phyloP scores from a whole-genome alignment of 805 yeast species.

The Nakazawaea ernobii region DNA sequence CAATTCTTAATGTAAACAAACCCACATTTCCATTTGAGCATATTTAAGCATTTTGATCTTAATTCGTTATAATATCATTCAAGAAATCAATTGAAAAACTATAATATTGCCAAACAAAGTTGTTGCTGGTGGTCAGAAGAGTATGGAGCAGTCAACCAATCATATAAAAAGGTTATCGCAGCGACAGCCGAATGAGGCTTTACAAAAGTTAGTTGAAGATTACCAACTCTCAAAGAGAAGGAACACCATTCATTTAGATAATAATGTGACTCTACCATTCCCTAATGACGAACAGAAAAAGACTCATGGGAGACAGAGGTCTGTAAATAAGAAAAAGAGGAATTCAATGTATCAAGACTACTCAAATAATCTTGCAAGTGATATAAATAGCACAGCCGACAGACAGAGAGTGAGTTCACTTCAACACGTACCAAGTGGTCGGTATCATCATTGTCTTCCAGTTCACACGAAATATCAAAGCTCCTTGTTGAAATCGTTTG shows the following conservation, averaged over 20 bases:
- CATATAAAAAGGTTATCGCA: not conserved
- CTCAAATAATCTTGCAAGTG: not conserved
- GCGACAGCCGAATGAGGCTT: conserved; percentile 8
- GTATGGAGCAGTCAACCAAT: conserved; percentile 1
- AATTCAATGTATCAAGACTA: conserved; percentile 7
- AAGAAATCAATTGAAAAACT: no score
- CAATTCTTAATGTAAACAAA: no score
- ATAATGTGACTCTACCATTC: conserved; percentile 4
- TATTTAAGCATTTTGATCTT: no score
- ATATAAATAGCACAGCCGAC: not conserved
- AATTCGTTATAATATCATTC: no score
- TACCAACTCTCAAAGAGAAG: conserved; percentile 3
- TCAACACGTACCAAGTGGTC: not conserved
- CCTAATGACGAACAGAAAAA: conserved; percentile 5
- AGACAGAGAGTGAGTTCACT: not conserved
- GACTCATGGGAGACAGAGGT: conserved; percentile 4
- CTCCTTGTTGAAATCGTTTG: conserved; percentile 5
- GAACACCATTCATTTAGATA: conserved; percentile 3
- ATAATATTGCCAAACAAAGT: no score
- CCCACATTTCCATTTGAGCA: no score
- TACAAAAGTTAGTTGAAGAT: conserved; percentile 1
- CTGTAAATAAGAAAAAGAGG: conserved; percentile 8
- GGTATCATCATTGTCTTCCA: conserved; percentile 6
- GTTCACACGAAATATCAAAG: conserved; percentile 4
- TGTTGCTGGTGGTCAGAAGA: not conserved